Evolutionary conservation across 169 alveolate species (phyloP).

Genomic region (Plasmodium gonderi): DNA sequence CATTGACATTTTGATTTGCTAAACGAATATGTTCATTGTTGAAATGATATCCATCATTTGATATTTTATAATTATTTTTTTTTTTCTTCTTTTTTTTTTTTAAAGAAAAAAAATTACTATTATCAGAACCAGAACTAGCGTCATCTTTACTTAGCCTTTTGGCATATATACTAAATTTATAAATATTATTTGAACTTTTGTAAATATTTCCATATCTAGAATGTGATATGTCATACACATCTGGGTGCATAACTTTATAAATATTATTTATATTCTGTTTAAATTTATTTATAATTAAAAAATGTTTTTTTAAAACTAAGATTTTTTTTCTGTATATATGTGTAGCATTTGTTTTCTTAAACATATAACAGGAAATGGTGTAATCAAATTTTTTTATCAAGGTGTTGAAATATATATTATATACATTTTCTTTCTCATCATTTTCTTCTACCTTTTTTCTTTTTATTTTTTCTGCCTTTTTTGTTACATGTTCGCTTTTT

Average conservation of each 20-base stretch:
- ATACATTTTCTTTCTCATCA: not conserved
- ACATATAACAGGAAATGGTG: constrained; percentile 64
- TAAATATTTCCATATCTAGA: constrained; percentile 34
- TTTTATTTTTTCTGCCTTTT: not conserved
- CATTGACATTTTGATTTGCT: constrained; percentile 42
- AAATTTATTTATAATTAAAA: constrained; percentile 40
- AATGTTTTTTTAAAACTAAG: constrained; percentile 31
- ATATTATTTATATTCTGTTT: constrained; percentile 51
- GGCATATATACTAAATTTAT: constrained; percentile 55
- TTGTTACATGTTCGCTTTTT: not conserved
- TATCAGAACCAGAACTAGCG: constrained; percentile 1
- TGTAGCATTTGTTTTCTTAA: constrained; percentile 54
- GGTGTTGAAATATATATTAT: constrained; percentile 34
- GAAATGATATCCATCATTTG: constrained; percentile 53
- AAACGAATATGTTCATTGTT: constrained; percentile 57
- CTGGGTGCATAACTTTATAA: constrained; percentile 15
- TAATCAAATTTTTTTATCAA: constrained; percentile 54
- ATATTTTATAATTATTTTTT: constrained; percentile 30
- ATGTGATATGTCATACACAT: constrained; percentile 58
- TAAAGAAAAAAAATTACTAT: constrained; percentile 60
- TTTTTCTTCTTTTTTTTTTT: constrained; percentile 37
- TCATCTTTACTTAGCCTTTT: constrained; percentile 25
- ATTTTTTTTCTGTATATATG: constrained; percentile 68
- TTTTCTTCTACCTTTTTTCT: not conserved
- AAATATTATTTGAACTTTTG: constrained; percentile 46